Evolutionary conservation across 495 filamentous ascomycete genomes (phyloP), one percentile per base, ranked within the genome.

Genomic region (Margaritispora aquatica): DNA sequence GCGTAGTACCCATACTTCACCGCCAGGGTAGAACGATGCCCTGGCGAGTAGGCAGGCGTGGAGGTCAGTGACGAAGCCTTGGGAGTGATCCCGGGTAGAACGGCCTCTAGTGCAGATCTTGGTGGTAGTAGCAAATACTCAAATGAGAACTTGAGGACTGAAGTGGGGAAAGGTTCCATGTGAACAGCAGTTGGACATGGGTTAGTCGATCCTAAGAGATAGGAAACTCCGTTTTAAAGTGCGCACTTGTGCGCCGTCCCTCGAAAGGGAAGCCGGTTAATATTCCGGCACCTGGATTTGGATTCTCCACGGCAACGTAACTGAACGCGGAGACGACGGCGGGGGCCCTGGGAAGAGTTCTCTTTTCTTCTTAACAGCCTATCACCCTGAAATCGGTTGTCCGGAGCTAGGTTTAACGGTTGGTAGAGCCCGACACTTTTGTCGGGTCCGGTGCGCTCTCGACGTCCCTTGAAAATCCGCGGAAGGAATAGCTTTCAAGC

Each of bases 61-160:
- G 68, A 60, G 68, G 68, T 70, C 64, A 60, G 68, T 70, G 68
- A 70, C 78, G 82, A 84, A 85, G 80, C 80, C 79, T 83, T 77
- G 76, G 81, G 77, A 75, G 82, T 81, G 77, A 84, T 77, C 77
- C 77, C 73, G 76, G 80, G 79, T 84, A 66, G 79, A 86, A 84
- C 79, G 75, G 78, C 80, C 80, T 71, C 78, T 83, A 83, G 80
- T 86, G 79, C 78, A 84, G 83, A 82, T 85, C 81, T 85, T 84
- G 80, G 82, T 86, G 75, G 80, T 81, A 85, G 79, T 86, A 85
- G 80, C 78, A 86, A 85, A 85, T 85, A 85, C 77, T 84, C 81
- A 83, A 85, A 85, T 84, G 75, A 84, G 78, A 85, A 82, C 79
- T 84, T 81, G 80, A 84, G 76, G 80, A 84, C 80, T 83, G 79